Percentiles rank a stretch among this genome's conserved stretches.
Evolutionary conservation across 306 rosid genomes (phyloP).

Genomic region (Prunus kanzakura): DNA sequence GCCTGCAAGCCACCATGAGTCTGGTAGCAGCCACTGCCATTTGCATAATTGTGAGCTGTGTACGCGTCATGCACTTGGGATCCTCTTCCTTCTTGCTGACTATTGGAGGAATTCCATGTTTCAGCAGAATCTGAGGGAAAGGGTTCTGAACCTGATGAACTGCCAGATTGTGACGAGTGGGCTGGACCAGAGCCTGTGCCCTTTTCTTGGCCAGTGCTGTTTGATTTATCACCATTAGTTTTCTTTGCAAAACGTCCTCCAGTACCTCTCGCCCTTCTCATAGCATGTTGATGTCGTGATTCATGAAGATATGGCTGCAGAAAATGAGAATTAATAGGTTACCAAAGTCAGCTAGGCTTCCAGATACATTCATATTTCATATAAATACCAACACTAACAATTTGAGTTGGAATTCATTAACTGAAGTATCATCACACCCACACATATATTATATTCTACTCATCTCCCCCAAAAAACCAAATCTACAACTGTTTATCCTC

Average conservation of each 20-base stretch:
- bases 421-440: neutral
- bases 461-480: neutral
- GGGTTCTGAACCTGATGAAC: constrained; percentile 86
- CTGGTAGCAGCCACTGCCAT: constrained; percentile 47
- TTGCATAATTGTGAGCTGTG: constrained; percentile 40
- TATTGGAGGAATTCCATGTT: constrained; percentile 70
- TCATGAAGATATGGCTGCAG: constrained; percentile 94
- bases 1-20: constrained; percentile 50
- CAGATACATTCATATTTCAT: neutral
- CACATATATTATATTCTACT: neutral
- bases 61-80: constrained; percentile 24
- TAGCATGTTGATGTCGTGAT: constrained; percentile 96
- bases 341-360: constrained; percentile 7
- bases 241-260: constrained; percentile 99
- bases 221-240: constrained; percentile 34
- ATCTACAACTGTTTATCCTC: neutral
- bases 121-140: constrained; percentile 59
- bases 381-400: neutral
- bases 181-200: constrained; percentile 55
- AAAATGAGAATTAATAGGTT: constrained; percentile 24
- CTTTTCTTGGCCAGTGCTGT: constrained; percentile 47
- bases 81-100: constrained; percentile 51
- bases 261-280: constrained; percentile 88
- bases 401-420: neutral
- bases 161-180: constrained; percentile 65